phyloP scores from a whole-genome alignment of 108 stramenopile species.

The Cyclostephanos tholiformis region DNA sequence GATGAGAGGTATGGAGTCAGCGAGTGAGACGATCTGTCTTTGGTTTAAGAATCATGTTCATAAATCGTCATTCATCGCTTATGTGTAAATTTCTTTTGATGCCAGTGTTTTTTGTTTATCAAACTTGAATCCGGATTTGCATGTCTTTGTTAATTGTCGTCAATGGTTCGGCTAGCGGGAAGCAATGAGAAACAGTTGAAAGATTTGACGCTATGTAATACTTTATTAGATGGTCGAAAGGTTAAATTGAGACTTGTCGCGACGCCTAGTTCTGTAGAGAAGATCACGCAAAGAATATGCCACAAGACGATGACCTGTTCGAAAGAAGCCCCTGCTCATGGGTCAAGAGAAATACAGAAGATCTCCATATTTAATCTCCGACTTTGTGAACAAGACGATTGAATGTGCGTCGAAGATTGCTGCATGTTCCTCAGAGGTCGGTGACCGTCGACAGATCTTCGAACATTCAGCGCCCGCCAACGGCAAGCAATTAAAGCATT shows the following conservation, averaged over 20 bases:
- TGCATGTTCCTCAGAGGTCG: constrained; percentile 33
- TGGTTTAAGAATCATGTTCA: constrained; percentile 32
- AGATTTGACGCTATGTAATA: constrained; percentile 39
- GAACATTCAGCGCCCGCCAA: constrained; percentile 21
- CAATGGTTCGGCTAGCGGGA: constrained; percentile 32
- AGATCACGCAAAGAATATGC: constrained; percentile 39
- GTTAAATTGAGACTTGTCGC: constrained; percentile 31
- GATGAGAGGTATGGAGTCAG: constrained; percentile 28
- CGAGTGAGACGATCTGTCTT: constrained; percentile 36
- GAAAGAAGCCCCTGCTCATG: constrained; percentile 42
- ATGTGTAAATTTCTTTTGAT: constrained; percentile 36
- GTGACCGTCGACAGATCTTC: constrained; percentile 38
- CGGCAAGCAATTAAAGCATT: not conserved
- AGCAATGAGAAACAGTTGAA: constrained; percentile 39
- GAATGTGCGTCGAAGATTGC: constrained; percentile 40
- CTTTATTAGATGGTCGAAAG: constrained; percentile 35
- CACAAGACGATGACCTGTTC: constrained; percentile 43
- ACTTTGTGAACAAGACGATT: constrained; percentile 30
- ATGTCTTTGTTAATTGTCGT: constrained; percentile 26
- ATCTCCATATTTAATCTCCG: too few species aligned
- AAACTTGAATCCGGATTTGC: constrained; percentile 37
- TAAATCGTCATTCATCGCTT: constrained; percentile 21
- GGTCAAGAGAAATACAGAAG: constrained; percentile 22
- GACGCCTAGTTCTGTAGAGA: constrained; percentile 45
- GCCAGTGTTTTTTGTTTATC: constrained; percentile 39